A percentile compares a stretch with the other conserved stretches of the same genome.
Evolutionary conservation across 495 filamentous ascomycete species (phyloP).

Genomic region (Daldinia childiae): DNA sequence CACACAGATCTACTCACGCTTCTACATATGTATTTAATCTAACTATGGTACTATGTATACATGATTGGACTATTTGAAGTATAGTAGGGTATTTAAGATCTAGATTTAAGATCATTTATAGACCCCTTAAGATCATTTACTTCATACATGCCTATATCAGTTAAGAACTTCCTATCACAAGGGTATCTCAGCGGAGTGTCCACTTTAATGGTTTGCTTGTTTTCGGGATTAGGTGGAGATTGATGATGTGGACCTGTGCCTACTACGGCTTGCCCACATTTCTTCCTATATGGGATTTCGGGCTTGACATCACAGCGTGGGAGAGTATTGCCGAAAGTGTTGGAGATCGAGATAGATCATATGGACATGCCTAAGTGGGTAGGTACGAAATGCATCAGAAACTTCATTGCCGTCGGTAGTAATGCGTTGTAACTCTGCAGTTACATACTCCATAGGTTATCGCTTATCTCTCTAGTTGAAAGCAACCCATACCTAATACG

Average conservation of each 20-base stretch:
- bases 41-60: too few species aligned
- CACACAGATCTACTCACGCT: conserved; percentile 6
- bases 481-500: too few species aligned
- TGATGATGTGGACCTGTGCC: neutral
- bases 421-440: neutral
- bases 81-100: neutral
- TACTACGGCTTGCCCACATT: neutral
- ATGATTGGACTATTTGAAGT: neutral
- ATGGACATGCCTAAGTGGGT: neutral
- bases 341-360: neutral
- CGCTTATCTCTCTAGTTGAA: neutral
- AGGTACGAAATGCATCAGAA: neutral
- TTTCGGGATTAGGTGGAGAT: neutral
- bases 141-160: conserved; percentile 2
- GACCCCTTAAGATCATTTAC: neutral
- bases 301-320: conserved; percentile 1
- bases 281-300: neutral
- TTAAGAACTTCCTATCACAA: neutral
- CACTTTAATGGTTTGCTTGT: neutral
- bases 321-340: neutral
- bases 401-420: neutral
- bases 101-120: neutral
- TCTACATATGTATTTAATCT: too few species aligned
- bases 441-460: neutral
- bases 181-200: neutral